Evolutionary conservation across 176 grass and related monocot species (phyloP).

Genomic region (Bromus sterilis): DNA sequence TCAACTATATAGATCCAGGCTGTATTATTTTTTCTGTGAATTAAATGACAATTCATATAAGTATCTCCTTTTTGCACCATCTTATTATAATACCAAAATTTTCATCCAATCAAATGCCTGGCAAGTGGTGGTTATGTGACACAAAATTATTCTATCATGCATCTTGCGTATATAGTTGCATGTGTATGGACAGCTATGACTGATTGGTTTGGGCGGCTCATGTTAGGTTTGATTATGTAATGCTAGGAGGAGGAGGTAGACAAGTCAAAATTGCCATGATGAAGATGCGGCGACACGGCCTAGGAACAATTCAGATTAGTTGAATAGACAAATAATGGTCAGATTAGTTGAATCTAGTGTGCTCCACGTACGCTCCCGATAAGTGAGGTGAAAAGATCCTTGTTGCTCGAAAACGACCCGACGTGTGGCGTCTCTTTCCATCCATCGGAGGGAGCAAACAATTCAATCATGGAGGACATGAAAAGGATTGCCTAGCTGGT

Average conservation of each 20-base stretch:
- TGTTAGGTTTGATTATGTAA: not conserved
- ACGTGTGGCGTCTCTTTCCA: not conserved
- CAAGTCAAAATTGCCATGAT: not conserved
- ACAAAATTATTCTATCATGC: not conserved
- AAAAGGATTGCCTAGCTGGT: not conserved
- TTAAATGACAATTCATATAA: not conserved
- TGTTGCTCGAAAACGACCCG: not conserved
- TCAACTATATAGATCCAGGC: not conserved
- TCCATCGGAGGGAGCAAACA: not conserved
- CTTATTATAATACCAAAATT: not conserved
- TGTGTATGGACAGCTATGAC: no score
- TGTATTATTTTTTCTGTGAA: not conserved
- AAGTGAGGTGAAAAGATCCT: not conserved
- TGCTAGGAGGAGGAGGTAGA: not conserved
- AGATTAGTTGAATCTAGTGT: not conserved
- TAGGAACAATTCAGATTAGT: not conserved
- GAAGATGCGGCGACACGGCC: conserved; percentile 18
- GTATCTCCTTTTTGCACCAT: not conserved
- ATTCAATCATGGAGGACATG: not conserved
- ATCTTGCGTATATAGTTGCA: no score
- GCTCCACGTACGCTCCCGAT: not conserved
- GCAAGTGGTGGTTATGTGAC: not conserved
- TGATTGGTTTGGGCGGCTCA: not conserved
- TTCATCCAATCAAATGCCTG: no score
- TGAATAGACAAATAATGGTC: not conserved